These are phyloP conservation scores for Pythium folliculosum DNA, from an alignment of 352 stramenopile species.

Conservation along the genomic window DNA sequence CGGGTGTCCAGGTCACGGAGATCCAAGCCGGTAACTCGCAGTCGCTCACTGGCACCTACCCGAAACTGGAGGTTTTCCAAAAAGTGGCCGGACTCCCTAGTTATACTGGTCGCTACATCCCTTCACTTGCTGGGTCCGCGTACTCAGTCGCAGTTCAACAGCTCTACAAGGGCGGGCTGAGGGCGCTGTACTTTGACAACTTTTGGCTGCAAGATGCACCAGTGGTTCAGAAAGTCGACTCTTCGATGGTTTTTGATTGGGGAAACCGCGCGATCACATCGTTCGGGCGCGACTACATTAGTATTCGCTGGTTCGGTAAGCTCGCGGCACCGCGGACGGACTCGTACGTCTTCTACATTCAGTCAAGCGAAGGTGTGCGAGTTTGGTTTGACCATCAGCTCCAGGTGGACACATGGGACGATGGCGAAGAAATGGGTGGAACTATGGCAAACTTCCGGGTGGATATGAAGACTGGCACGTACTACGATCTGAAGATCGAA, in stretches of 20 bases:
- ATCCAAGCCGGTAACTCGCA: slow-evolving; percentile 61
- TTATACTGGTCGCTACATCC: slow-evolving; percentile 92
- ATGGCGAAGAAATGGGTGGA: slow-evolving; percentile 36
- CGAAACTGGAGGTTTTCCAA: slow-evolving; percentile 79
- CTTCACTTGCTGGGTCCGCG: slow-evolving; percentile 46
- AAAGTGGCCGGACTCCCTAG: slow-evolving; percentile 91
- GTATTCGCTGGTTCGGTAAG: slow-evolving; percentile 94
- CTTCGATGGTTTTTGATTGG: slow-evolving; percentile 88
- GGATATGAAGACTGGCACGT: slow-evolving; percentile 62
- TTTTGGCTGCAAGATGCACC: slow-evolving; percentile 94
- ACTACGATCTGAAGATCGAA: slow-evolving; percentile 94
- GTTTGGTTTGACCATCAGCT: slow-evolving; percentile 94
- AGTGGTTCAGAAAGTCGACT: slow-evolving; percentile 86
- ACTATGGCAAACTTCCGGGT: slow-evolving; percentile 75
- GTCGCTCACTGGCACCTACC: slow-evolving; percentile 81
- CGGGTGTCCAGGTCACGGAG: slow-evolving; percentile 57
- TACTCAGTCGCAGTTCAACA: slow-evolving; percentile 93
- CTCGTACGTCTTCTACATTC: slow-evolving; percentile 92
- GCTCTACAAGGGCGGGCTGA: slow-evolving; percentile 88
- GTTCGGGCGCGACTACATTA: slow-evolving; percentile 95
- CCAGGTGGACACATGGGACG: slow-evolving; percentile 92
- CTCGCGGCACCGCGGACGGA: slow-evolving; percentile 79
- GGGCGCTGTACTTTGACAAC: slow-evolving; percentile 95
- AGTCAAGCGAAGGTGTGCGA: slow-evolving; percentile 90
- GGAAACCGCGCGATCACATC: slow-evolving; percentile 90